A percentile compares a stretch with the other conserved stretches of the same genome.
Evolutionary conservation across 768 basidiomycete species (phyloP).

Genomic region (Cystoderma amianthinum): DNA sequence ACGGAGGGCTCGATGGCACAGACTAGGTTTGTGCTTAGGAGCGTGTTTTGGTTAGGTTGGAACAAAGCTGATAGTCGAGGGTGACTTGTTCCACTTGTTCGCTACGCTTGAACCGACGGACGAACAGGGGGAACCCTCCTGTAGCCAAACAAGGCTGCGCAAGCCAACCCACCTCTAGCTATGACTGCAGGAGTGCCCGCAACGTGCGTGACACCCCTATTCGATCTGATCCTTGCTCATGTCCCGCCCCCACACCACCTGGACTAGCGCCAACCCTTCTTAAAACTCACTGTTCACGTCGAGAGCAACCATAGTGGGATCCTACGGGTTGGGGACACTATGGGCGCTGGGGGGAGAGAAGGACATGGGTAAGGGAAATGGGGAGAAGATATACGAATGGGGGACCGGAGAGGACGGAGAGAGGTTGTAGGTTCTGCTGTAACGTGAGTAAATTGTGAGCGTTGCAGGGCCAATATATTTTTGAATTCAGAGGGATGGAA

Average conservation of each 20-base stretch:
- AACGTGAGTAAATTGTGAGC: too few species aligned
- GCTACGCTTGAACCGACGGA: conserved; percentile 43
- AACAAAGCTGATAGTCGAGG: conserved; percentile 32
- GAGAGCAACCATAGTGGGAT: conserved; percentile 41
- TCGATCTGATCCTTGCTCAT: conserved; percentile 40
- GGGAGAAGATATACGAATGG: conserved; percentile 34
- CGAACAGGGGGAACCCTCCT: conserved; percentile 45
- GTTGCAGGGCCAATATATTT: conserved; percentile 41
- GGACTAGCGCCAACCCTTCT: conserved; percentile 29
- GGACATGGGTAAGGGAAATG: conserved; percentile 43
- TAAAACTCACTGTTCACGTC: conserved; percentile 46
- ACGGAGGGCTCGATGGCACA: conserved; percentile 60
- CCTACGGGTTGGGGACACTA: conserved; percentile 30
- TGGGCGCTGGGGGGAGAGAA: conserved; percentile 30
- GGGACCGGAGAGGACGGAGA: conserved; percentile 32
- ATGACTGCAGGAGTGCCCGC: conserved; percentile 6
- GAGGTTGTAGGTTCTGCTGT: conserved; percentile 39
- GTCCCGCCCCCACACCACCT: conserved; percentile 34
- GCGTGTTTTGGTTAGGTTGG: conserved; percentile 34
- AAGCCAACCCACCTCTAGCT: conserved; percentile 16
- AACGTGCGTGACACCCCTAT: conserved; percentile 33
- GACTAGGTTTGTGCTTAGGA: conserved; percentile 42
- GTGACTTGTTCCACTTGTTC: conserved; percentile 44
- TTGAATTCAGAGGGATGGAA: too few species aligned
- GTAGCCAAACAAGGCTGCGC: conserved; percentile 45